Base-by-base conservation (phyloP, 441 rosid genomes). In the Melianthus villosus region DNA sequence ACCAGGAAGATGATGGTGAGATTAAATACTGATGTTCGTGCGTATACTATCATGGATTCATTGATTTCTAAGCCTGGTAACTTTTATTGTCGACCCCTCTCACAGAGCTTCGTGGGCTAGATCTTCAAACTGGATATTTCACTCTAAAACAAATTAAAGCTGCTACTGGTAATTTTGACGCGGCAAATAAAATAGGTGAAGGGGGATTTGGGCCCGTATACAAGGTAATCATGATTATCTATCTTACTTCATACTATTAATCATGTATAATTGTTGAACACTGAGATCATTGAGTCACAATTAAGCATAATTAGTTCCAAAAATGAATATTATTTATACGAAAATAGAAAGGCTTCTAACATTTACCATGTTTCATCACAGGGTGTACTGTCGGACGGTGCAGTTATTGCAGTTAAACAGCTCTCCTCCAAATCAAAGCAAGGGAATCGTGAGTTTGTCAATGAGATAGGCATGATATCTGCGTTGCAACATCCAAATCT, bases 191-290 rank as follows among this genome's bases (percentile, higher is more conserved):
- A 69, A 68, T 84, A 1, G 96, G 96, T 15, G 96, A 84, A 66
- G 96, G 96, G 29, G 96, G 96, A 9, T 84, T 84, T n/a, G 91
- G 93, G 1, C 78, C 93, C 17, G 91, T 85, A 13, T 76, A 63
- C 64, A 77, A 75, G 86, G 92, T 83, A 41, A 49, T 35, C 16
- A 11, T n/a, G n/a, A n/a, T n/a, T n/a, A n/a, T n/a, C n/a, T n/a
- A n/a, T n/a, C n/a, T n/a, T n/a, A n/a, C n/a, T n/a, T n/a, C n/a
- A n/a, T n/a, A n/a, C n/a, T n/a, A n/a, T n/a, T n/a, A n/a, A n/a
- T n/a, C n/a, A n/a, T n/a, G n/a, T n/a, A n/a, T n/a, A n/a, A n/a
- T n/a, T n/a, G n/a, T n/a, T n/a, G n/a, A n/a, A n/a, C n/a, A n/a
- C n/a, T n/a, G n/a, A n/a, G n/a, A n/a, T n/a, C n/a, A n/a, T n/a